Evolutionary conservation across 768 basidiomycete genomes (phyloP), one percentile per base, ranked within the genome.

Genomic region (Hebeloma cylindrosporum): DNA sequence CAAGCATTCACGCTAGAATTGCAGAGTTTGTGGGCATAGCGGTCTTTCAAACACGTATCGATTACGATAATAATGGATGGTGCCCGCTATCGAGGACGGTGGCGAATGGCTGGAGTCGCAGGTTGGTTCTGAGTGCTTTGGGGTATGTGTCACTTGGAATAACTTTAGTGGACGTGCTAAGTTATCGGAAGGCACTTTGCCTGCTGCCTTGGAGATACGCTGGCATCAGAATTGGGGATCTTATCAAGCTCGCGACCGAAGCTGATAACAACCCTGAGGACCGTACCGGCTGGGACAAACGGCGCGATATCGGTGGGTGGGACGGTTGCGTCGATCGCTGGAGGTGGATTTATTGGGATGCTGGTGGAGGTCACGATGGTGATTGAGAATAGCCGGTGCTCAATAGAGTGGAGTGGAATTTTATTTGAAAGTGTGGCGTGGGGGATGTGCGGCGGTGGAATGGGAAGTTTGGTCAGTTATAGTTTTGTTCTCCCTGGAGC

Each of bases 211-310:
- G 93, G 90, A 4, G 93, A 96, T 57, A 96, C 93, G 0, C 79
- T 97, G 2, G 93, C 93, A 0, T 94, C 91, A 7, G 94, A 96
- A 65, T 76, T 96, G 17, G 94, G 94, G 25, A 93, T 96, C 51
- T 73, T 96, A 31, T 86, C 92, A 18, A 61, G 60, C 27, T 70
- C 77, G 10, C 74, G 73, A 3, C 89, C 94, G 25, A 60, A 82
- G 35, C 78, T 95, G 25, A 78, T 96, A 54, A 94, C 92, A 4
- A 93, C 88, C 3, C 63, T 85, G 41, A 76, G 74, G 52, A 53
- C 66, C 1, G 89, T 93, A 0, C 93, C 93, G 1, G 83, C 85
- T 2, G 94, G 94, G 2, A 96, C 94, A 7, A 96, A 97, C 56
- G 94, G 94, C 3, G 94, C 77, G 0, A 77, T 96, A 47, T 88